phyloP scores from a whole-genome alignment of 129 eudicot species.

The Pulicaria dysenterica region DNA sequence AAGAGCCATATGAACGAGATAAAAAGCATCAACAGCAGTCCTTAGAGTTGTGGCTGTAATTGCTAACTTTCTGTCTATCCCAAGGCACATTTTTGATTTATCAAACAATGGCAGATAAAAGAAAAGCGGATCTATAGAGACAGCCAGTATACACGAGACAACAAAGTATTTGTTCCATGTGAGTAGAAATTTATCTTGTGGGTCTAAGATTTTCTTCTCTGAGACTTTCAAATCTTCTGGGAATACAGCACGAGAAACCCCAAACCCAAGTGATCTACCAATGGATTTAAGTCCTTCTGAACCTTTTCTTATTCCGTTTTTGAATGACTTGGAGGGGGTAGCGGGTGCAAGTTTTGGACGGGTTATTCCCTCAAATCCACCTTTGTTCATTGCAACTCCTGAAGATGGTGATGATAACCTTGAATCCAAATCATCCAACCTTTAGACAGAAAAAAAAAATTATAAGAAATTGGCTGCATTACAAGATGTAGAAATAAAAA shows the following conservation, averaged over 20 bases:
- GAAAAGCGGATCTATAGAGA: constrained; percentile 83
- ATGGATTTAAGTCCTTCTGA: constrained; percentile 82
- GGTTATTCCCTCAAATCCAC: constrained; percentile 65
- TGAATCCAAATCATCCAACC: constrained; percentile 84
- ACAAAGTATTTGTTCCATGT: constrained; percentile 76
- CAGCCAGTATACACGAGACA: constrained; percentile 74
- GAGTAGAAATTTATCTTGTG: constrained; percentile 84
- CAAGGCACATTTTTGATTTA: constrained; percentile 48
- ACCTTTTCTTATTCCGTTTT: constrained; percentile 69
- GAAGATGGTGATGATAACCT: constrained; percentile 62
- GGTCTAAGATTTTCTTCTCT: constrained; percentile 82
- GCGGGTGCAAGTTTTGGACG: constrained; percentile 41
- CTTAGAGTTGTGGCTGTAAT: constrained; percentile 73
- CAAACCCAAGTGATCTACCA: constrained; percentile 72
- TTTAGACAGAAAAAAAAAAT: constrained; percentile 26
- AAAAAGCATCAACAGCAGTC: constrained; percentile 74
- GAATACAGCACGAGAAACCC: constrained; percentile 86
- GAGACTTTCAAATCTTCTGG: constrained; percentile 93
- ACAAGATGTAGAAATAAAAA: constrained; percentile 1
- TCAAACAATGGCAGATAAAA: constrained; percentile 81
- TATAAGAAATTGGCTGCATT: neutral
- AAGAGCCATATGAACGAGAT: constrained; percentile 83
- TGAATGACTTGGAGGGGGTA: constrained; percentile 70
- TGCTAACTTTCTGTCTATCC: constrained; percentile 70
- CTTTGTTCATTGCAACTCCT: constrained; percentile 55